Conservation (phyloP, 805 yeast species). For the Lachancea waltii region DNA sequence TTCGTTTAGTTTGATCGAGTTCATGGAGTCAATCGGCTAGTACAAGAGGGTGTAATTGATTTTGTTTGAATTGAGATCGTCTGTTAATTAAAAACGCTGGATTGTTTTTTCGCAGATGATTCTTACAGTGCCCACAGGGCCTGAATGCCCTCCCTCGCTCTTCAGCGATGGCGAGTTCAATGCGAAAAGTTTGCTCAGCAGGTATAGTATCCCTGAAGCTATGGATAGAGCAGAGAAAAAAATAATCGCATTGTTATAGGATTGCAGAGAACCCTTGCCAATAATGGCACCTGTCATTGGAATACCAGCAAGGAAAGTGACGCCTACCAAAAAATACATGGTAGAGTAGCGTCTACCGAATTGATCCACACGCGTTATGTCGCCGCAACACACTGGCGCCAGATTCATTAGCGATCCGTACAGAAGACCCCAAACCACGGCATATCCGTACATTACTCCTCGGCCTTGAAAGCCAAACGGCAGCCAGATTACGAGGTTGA, state of each 20-base stretch:
- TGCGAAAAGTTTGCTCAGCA: constrained; percentile 7
- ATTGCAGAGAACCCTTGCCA: constrained; percentile 29
- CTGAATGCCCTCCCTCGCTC: background rate
- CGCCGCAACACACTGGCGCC: constrained; percentile 54
- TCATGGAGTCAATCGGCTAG: too few species aligned
- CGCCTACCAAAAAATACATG: constrained; percentile 45
- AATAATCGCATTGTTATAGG: constrained; percentile 34
- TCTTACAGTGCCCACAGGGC: background rate
- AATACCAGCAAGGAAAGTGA: constrained; percentile 27
- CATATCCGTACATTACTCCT: constrained; percentile 40
- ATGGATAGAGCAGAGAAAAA: constrained; percentile 16
- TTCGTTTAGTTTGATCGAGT: too few species aligned
- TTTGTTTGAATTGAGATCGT: too few species aligned
- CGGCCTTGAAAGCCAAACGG: constrained; percentile 35
- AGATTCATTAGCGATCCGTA: constrained; percentile 51
- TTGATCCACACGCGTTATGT: constrained; percentile 47
- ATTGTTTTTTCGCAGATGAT: too few species aligned
- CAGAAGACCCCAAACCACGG: constrained; percentile 46
- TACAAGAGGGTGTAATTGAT: too few species aligned
- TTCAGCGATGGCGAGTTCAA: background rate
- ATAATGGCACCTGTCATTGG: constrained; percentile 41
- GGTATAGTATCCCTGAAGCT: constrained; percentile 4
- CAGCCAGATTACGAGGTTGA: constrained; percentile 37
- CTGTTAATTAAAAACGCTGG: too few species aligned
- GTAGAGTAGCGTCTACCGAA: constrained; percentile 53